Evolutionary conservation across 176 grass and related monocot genomes (phyloP), one percentile per base, ranked within the genome.

Genomic region (Phyllostachys edulis): DNA sequence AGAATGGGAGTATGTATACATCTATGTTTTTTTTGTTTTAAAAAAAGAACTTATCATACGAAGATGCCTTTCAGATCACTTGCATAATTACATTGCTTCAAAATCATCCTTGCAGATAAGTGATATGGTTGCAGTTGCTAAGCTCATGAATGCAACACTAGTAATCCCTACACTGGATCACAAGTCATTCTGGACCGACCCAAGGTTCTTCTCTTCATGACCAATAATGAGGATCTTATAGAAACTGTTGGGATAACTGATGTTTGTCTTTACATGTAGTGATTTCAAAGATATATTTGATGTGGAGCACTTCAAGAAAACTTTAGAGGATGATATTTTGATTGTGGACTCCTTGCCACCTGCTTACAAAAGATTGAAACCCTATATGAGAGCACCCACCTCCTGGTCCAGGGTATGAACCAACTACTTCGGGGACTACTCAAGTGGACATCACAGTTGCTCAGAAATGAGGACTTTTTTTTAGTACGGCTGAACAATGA

Each of bases 201-300:
- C 84, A 76, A 97, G 90, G 85, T 94, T 56, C 49, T 36, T 70
- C 11, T 82, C 54, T 76, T 79, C 63, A 40, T 57, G 46, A 82
- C 23, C 11, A 74, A 69, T 39, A 65, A 65, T 16, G 27, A 69
- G 24, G 27, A 72, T n/a, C 61, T 39, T 82, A 67, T 52, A 56
- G 9, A 64, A 20, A 34, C 55, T 79, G 69, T 29, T 68, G 23
- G 14, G 50, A 36, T 83, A n/a, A 77, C 73, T 82, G 80, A 89
- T 75, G 49, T 87, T 73, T 72, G 44, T 73, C 8, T 13, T 69
- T 15, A 74, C 4, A 38, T 94, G 62, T 66, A 98, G 96, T 89
- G 91, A 95, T 62, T 98, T 98, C 74, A 86, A 92, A 85, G 89
- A 98, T 78, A 98, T 98, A 92, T 97, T 97, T 77, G 89, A 97